A percentile compares a stretch with the other conserved stretches of the same genome.
Conservation (phyloP, 495 filamentous ascomycete species). For the Cetradonia linearis region DNA sequence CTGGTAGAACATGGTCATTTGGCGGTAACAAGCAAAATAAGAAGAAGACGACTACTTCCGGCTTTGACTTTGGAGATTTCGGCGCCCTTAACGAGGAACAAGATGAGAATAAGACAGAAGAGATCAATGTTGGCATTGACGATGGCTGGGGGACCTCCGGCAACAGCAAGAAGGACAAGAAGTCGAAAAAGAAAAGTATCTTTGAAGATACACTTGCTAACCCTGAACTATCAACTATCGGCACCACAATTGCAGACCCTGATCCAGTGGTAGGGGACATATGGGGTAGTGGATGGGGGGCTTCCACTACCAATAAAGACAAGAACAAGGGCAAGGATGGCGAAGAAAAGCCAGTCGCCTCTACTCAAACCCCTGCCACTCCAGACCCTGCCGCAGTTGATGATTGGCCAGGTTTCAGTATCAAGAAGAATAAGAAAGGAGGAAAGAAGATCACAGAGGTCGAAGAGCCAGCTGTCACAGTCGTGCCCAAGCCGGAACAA, state of each 20-base stretch:
- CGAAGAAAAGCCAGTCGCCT: slow-evolving; percentile 17
- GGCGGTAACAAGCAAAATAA: slow-evolving; percentile 29
- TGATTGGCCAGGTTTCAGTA: slow-evolving; percentile 20
- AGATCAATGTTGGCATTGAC: slow-evolving; percentile 18
- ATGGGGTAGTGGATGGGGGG: slow-evolving; percentile 22
- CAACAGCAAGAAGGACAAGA: slow-evolving; percentile 24
- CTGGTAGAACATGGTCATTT: slow-evolving; percentile 31
- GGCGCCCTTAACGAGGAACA: slow-evolving; percentile 25
- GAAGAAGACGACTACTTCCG: slow-evolving; percentile 33
- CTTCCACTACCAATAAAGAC: slow-evolving; percentile 21
- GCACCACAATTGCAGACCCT: slow-evolving; percentile 22
- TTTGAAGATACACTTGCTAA: slow-evolving; percentile 18
- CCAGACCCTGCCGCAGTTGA: slow-evolving; percentile 17
- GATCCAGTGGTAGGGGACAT: slow-evolving; percentile 17
- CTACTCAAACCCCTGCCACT: slow-evolving; percentile 14
- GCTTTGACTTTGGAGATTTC: slow-evolving; percentile 40
- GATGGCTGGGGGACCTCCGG: slow-evolving; percentile 21
- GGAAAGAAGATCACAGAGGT: slow-evolving; percentile 25
- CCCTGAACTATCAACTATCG: slow-evolving; percentile 19
- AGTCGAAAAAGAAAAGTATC: slow-evolving; percentile 24
- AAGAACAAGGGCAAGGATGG: slow-evolving; percentile 26
- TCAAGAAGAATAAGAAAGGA: slow-evolving; percentile 29
- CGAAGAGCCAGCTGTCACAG: slow-evolving; percentile 16
- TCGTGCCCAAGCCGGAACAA: slow-evolving; percentile 21
- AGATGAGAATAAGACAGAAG: slow-evolving; percentile 25